Conservation (phyloP, 441 rosid species). For the Pelargonium cotyledonis region DNA sequence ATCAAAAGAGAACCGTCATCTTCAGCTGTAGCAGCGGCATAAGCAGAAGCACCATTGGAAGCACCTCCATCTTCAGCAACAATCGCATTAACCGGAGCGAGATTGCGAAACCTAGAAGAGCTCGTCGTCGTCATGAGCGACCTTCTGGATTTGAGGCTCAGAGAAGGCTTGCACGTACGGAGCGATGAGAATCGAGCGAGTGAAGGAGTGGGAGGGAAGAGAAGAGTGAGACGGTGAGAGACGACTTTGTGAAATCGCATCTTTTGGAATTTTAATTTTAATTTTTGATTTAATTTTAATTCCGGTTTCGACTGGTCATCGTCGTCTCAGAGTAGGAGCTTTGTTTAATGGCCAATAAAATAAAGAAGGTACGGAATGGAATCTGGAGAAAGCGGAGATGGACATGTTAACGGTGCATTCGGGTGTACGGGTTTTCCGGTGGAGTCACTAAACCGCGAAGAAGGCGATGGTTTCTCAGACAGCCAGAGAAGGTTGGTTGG, state of each 20-base stretch:
- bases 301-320: neutral
- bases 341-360: too few species aligned
- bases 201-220: conserved; percentile 23
- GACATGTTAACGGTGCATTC: neutral
- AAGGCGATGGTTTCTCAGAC: too few species aligned
- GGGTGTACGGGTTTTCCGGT: neutral
- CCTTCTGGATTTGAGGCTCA: conserved; percentile 18
- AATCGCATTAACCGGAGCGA: conserved; percentile 33
- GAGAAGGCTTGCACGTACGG: conserved; percentile 20
- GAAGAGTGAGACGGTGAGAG: conserved; percentile 37
- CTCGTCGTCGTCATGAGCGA: conserved; percentile 27
- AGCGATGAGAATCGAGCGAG: conserved; percentile 24
- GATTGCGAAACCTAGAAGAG: conserved; percentile 36
- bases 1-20: conserved; percentile 41
- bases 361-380: too few species aligned
- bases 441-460: neutral
- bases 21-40: conserved; percentile 25
- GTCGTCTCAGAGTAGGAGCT: too few species aligned
- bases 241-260: conserved; percentile 41
- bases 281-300: conserved; percentile 10
- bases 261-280: conserved; percentile 7
- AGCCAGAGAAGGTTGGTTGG: too few species aligned
- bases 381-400: too few species aligned
- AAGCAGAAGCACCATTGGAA: conserved; percentile 26
- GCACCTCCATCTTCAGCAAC: conserved; percentile 40